Evolutionary conservation across 495 filamentous ascomycete species (phyloP).

Genomic region (Pyrenula massariospora): DNA sequence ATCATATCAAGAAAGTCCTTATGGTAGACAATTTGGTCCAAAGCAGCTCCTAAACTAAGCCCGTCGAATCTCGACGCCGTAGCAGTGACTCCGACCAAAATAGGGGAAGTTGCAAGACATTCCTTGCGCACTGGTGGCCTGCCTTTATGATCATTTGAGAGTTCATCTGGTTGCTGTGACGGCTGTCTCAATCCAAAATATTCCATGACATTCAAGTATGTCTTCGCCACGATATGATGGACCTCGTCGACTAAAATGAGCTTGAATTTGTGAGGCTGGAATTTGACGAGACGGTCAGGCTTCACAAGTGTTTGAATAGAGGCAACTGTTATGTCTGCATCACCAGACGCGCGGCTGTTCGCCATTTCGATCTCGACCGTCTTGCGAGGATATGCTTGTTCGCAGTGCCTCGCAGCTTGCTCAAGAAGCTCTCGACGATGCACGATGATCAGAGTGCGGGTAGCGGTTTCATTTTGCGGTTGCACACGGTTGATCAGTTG

Average conservation of each 20-base stretch:
- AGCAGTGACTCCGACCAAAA: conserved; percentile 84
- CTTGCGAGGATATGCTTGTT: conserved; percentile 63
- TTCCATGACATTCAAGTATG: conserved; percentile 58
- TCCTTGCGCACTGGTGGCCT: not conserved
- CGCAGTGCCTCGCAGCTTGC: conserved; percentile 80
- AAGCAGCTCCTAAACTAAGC: conserved; percentile 70
- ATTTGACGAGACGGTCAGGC: conserved; percentile 64
- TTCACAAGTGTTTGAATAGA: conserved; percentile 73
- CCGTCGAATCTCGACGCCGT: conserved; percentile 88
- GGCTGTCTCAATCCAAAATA: conserved; percentile 61
- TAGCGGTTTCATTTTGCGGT: conserved; percentile 40
- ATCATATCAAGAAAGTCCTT: conserved; percentile 98
- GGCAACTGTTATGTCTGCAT: conserved; percentile 89
- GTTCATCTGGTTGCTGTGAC: conserved; percentile 5
- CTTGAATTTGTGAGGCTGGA: conserved; percentile 71
- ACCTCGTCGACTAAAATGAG: conserved; percentile 91
- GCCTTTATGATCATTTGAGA: not conserved
- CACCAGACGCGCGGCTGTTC: conserved; percentile 54
- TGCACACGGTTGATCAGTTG: conserved; percentile 76
- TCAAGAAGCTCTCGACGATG: conserved; percentile 93
- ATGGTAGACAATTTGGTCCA: conserved; percentile 96
- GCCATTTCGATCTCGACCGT: conserved; percentile 87
- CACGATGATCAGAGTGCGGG: conserved; percentile 80
- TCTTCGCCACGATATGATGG: conserved; percentile 86
- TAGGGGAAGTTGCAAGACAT: conserved; percentile 35